Evolutionary conservation across 176 grass and related monocot species (phyloP), one percentile per base, ranked within the genome.

Genomic region (Areca catechu): DNA sequence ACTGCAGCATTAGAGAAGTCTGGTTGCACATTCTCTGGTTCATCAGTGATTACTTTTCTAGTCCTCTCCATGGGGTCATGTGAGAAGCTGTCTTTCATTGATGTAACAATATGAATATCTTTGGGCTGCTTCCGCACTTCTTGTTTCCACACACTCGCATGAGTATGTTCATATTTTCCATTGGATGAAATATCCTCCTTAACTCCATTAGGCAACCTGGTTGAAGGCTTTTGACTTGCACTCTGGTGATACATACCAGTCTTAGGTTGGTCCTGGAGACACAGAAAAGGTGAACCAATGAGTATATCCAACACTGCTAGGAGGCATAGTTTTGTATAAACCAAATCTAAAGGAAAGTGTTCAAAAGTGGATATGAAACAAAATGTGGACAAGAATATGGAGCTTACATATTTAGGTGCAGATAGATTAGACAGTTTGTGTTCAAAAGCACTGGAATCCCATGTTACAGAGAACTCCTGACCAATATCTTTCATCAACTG

Each of bases 31-130:
- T 65, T 76, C 37, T 78, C 57, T 62, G 62, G 70, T 75, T 81
- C 84, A 34, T 76, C 60, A 48, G 59, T 48, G 55, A 56, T 27
- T 3, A 49, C 74, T 55, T 73, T 89, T 50, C 61, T 66, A 54
- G 30, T 78, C 70, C 65, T 81, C 67, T 28, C 16, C 12, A 16
- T 24, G 16, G 16, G 57, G 17, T 82, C 68, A 0, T 72, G 54
- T 16, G 58, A 6, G 23, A 54, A 64, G 60, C 48, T 63, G 72
- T 51, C 51, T 24, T 54, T 43, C 19, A 59, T 57, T 59, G 72
- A 71, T 82, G 84, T 72, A 77, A 88, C 56, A 4, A 85, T 76
- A 80, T 85, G 79, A 57, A 89, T 85, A 80, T 89, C 84, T 78
- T 98, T 89, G 16, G 78, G 80, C 49, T 98, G 80, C 34, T 43